phyloP scores from a whole-genome alignment of 176 grass and related monocot genomes.

The Oryza officinalis region DNA sequence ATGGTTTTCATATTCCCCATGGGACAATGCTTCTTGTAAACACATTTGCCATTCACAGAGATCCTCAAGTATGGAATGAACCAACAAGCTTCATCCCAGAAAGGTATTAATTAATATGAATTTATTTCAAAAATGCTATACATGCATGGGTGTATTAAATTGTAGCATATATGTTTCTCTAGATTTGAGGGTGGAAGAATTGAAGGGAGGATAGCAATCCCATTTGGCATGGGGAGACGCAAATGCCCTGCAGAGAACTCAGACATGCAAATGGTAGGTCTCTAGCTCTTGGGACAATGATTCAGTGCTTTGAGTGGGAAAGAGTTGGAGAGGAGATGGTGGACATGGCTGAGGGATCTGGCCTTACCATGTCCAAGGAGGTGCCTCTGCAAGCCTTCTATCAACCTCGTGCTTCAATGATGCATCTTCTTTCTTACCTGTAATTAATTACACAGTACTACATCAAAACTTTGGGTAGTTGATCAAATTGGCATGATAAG shows the following conservation, averaged over 20 bases:
- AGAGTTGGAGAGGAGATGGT: slow-evolving; percentile 18
- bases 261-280: slow-evolving; percentile 40
- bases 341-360: slow-evolving; percentile 35
- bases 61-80: slow-evolving; percentile 33
- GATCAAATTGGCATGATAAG: no score
- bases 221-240: slow-evolving; percentile 45
- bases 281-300: slow-evolving; percentile 50
- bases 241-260: slow-evolving; percentile 24
- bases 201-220: slow-evolving; percentile 15
- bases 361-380: slow-evolving; percentile 36
- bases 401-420: slow-evolving; percentile 10
- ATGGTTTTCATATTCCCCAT: slow-evolving; percentile 26
- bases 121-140: no score
- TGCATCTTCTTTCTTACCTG: neutral
- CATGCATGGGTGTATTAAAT: neutral
- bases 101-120: neutral
- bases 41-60: slow-evolving; percentile 43
- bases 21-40: slow-evolving; percentile 55
- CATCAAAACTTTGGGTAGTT: no score
- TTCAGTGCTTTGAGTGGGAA: slow-evolving; percentile 50
- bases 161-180: neutral
- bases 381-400: slow-evolving; percentile 42
- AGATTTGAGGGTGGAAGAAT: neutral
- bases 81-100: slow-evolving; percentile 43
- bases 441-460: neutral